Conservation (phyloP, 2,329 filamentous ascomycete genomes). For the Aspergillus brasiliensis region DNA sequence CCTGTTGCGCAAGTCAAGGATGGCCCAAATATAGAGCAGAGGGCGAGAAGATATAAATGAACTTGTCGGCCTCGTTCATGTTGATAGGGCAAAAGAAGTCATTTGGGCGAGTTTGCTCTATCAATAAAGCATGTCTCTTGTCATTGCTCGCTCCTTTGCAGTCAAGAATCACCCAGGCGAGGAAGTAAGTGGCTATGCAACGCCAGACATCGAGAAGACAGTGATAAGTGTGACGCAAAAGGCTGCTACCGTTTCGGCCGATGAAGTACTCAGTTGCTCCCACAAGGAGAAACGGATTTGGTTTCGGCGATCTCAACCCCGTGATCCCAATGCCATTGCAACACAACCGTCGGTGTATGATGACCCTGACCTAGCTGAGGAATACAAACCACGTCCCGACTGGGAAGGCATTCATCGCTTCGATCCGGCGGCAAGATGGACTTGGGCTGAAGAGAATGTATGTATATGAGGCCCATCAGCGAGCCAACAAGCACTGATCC, state of each 20-base stretch:
- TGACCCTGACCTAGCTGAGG: constrained; percentile 43
- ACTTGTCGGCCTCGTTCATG: background rate
- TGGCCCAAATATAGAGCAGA: no score
- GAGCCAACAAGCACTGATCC: constrained; percentile 42
- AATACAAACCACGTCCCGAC: constrained; percentile 31
- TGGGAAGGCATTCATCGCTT: constrained; percentile 35
- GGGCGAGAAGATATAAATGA: background rate
- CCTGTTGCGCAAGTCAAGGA: background rate
- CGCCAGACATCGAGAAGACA: constrained; percentile 12
- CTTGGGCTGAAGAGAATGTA: constrained; percentile 23
- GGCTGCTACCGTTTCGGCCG: background rate
- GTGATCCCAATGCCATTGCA: constrained; percentile 35
- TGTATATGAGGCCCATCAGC: background rate
- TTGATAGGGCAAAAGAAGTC: background rate
- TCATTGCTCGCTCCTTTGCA: constrained; percentile 13
- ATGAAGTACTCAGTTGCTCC: constrained; percentile 18
- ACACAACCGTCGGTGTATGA: constrained; percentile 51
- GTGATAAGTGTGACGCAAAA: constrained; percentile 4
- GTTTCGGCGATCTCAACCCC: constrained; percentile 29
- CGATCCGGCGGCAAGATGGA: constrained; percentile 24
- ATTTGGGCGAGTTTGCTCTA: background rate
- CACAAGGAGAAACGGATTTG: constrained; percentile 30
- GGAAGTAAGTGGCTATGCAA: background rate
- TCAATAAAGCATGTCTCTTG: constrained; percentile 14
- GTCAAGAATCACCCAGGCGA: background rate